Percentiles rank a stretch among this genome's conserved stretches.
These are phyloP conservation scores for Juglanconis juglandina DNA, from an alignment of 2,329 filamentous ascomycete species.

Conservation along the genomic window DNA sequence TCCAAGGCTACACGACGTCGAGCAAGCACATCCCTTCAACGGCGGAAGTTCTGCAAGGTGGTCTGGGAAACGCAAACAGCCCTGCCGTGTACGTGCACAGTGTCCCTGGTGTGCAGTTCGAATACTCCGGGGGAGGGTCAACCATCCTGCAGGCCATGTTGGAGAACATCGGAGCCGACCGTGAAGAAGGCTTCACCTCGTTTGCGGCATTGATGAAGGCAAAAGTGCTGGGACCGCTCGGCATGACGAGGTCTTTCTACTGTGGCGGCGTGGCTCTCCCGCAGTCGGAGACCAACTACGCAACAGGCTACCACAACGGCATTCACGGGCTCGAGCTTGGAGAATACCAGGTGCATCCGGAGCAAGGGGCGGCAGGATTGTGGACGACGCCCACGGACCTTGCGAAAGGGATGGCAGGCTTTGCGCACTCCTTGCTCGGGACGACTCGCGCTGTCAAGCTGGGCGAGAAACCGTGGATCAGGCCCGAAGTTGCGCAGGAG, in stretches of 20 bases:
- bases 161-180: conserved; percentile 1
- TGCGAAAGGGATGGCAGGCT: conserved; percentile 6
- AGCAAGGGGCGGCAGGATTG: conserved; percentile 12
- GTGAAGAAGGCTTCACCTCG: background rate
- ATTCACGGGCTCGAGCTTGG: background rate
- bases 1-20: conserved; percentile 5
- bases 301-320: conserved; percentile 12
- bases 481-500: conserved; percentile 1
- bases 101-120: conserved; percentile 1
- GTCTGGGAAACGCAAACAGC: conserved; percentile 9
- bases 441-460: background rate
- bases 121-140: conserved; percentile 13
- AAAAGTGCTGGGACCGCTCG: conserved; percentile 9
- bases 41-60: conserved; percentile 5
- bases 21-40: conserved; percentile 2
- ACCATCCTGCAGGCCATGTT: conserved; percentile 15
- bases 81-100: conserved; percentile 1
- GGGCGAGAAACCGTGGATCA: conserved; percentile 9
- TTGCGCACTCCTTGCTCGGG: conserved; percentile 7
- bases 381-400: conserved; percentile 15
- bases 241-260: conserved; percentile 14
- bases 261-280: conserved; percentile 1
- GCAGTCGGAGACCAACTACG: conserved; percentile 7
- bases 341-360: conserved; percentile 11
- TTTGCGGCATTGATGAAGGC: conserved; percentile 9